Conservation (phyloP, 2,329 filamentous ascomycete genomes). For the Lomentospora prolificans region DNA sequence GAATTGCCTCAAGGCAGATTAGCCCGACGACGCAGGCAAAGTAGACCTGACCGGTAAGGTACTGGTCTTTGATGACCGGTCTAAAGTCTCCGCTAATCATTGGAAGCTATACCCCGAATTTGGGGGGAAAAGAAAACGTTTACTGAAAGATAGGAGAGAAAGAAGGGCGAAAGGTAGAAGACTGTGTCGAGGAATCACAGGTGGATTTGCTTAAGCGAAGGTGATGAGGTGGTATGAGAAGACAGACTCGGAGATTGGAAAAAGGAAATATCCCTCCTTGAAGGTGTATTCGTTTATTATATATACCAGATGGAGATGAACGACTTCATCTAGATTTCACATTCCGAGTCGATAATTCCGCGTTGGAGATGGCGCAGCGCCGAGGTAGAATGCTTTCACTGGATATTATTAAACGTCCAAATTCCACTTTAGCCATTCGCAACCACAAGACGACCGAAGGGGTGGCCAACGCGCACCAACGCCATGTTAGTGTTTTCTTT, state of each 20-base stretch:
- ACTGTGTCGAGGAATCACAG: not conserved
- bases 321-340: not conserved
- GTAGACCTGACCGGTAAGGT: constrained; percentile 13
- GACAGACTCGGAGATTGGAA: not conserved
- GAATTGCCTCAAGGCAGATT: constrained; percentile 14
- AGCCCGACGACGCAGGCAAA: constrained; percentile 14
- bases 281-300: not conserved
- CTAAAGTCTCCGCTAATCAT: not conserved
- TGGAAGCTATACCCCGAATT: not conserved
- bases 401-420: too few species aligned
- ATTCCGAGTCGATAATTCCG: not conserved
- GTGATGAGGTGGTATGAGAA: not conserved
- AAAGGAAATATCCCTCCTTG: not conserved
- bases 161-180: not conserved
- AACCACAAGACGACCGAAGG: not conserved
- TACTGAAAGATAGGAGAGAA: not conserved
- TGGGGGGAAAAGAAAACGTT: not conserved
- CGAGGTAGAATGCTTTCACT: too few species aligned
- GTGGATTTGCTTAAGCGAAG: not conserved
- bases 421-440: too few species aligned
- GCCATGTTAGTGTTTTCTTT: not conserved
- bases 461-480: not conserved
- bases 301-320: not conserved
- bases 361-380: too few species aligned
- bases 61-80: constrained; percentile 13